Evolutionary conservation across 768 basidiomycete species (phyloP).

Genomic region (Sarcodon sp.): DNA sequence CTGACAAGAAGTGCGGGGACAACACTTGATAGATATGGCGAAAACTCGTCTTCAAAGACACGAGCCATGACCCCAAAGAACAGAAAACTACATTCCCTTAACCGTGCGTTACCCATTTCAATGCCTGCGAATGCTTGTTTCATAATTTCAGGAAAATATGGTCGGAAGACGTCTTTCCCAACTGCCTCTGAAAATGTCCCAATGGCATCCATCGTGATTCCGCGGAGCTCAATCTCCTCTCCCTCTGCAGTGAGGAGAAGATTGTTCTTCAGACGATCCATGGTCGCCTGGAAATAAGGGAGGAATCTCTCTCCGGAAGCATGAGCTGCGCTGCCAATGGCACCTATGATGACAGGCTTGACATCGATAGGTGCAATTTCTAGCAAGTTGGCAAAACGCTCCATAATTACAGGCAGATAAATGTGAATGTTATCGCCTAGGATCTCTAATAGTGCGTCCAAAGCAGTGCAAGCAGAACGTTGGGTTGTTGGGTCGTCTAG

Average conservation of each 20-base stretch:
- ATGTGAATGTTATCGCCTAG: constrained; percentile 81
- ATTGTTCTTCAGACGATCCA: constrained; percentile 83
- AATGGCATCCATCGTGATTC: constrained; percentile 97
- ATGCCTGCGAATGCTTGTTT: constrained; percentile 85
- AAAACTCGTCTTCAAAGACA: constrained; percentile 92
- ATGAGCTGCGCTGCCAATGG: constrained; percentile 96
- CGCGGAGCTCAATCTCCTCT: constrained; percentile 88
- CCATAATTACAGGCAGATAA: constrained; percentile 92
- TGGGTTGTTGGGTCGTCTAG: constrained; percentile 83
- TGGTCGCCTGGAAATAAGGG: constrained; percentile 89
- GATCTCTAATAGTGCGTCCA: constrained; percentile 93
- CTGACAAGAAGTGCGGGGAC: constrained; percentile 77
- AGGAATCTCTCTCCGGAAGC: constrained; percentile 85
- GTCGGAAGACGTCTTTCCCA: constrained; percentile 86
- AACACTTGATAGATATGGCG: constrained; percentile 73
- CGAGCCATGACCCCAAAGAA: constrained; percentile 99
- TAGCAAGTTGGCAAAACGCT: constrained; percentile 76
- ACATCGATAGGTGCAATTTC: constrained; percentile 77
- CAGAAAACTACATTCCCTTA: constrained; percentile 92
- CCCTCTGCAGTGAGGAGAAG: constrained; percentile 75
- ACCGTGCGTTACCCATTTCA: constrained; percentile 71
- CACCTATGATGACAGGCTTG: constrained; percentile 92
- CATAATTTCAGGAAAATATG: constrained; percentile 96
- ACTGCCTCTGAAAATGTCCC: constrained; percentile 98
- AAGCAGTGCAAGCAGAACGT: constrained; percentile 88